Conservation (phyloP, 257 asterid genomes). For the Solanum chmielewskii region DNA sequence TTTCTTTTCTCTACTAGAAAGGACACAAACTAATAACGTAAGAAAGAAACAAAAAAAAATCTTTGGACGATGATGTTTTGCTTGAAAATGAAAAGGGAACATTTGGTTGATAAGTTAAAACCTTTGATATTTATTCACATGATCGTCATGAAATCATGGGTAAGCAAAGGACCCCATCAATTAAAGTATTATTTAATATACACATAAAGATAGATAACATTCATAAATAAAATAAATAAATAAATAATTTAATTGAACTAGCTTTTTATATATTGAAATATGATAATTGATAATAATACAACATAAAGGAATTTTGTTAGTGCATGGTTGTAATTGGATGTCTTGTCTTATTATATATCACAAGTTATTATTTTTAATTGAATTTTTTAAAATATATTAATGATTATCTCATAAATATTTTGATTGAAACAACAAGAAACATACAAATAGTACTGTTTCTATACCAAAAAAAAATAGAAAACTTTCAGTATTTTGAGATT, state of each 20-base stretch:
- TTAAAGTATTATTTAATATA: slow-evolving; percentile 6
- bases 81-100: background rate
- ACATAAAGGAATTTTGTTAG: background rate
- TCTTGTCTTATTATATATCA: background rate
- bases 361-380: background rate
- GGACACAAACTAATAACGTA: background rate
- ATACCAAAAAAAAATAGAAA: too few relatives aligned
- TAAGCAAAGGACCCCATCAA: slow-evolving; percentile 2
- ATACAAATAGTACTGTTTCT: too few relatives aligned
- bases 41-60: background rate
- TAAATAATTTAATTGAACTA: background rate
- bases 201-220: background rate
- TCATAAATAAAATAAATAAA: background rate
- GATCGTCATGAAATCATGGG: slow-evolving; percentile 4
- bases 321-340: background rate
- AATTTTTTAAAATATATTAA: too few relatives aligned
- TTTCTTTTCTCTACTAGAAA: background rate
- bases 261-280: background rate
- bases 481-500: background rate
- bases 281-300: background rate
- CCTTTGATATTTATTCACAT: background rate
- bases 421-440: too few relatives aligned
- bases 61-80: background rate
- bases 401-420: too few relatives aligned
- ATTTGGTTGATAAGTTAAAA: background rate